These are phyloP conservation scores for Syzygium grande DNA, from an alignment of 345 rosid genomes.

Conservation along the genomic window DNA sequence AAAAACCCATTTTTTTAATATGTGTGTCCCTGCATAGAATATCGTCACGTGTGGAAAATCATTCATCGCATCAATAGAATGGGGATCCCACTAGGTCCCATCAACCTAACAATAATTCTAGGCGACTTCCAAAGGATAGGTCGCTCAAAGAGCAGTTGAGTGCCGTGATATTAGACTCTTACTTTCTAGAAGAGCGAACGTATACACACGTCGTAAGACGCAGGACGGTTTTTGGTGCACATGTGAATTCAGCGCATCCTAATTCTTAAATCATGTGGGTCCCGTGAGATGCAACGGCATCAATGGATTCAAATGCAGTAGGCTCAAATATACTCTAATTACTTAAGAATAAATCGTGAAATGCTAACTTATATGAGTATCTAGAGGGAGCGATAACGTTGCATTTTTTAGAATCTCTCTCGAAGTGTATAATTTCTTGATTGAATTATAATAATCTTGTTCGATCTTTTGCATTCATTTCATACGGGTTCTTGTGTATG, in stretches of 20 bases:
- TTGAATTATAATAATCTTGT: background rate
- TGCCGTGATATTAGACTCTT: background rate
- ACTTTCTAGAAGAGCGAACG: background rate
- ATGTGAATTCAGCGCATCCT: background rate
- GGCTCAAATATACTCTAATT: background rate
- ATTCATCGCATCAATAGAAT: background rate
- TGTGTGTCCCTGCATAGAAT: background rate
- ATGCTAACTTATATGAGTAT: background rate
- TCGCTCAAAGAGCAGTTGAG: background rate
- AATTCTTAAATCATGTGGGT: background rate
- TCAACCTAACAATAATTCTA: background rate
- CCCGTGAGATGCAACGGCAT: background rate
- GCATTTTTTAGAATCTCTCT: background rate
- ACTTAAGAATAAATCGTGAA: background rate
- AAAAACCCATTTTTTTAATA: background rate
- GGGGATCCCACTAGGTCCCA: background rate
- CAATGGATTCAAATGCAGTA: background rate
- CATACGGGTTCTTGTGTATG: background rate
- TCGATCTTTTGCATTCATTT: background rate
- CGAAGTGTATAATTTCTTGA: background rate
- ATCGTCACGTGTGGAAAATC: background rate
- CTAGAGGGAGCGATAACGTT: background rate
- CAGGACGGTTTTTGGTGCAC: background rate
- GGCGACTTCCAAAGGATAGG: background rate
- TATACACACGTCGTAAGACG: background rate